Evolutionary conservation across 306 rosid genomes (phyloP).

Genomic region (Cucurbita maxima): DNA sequence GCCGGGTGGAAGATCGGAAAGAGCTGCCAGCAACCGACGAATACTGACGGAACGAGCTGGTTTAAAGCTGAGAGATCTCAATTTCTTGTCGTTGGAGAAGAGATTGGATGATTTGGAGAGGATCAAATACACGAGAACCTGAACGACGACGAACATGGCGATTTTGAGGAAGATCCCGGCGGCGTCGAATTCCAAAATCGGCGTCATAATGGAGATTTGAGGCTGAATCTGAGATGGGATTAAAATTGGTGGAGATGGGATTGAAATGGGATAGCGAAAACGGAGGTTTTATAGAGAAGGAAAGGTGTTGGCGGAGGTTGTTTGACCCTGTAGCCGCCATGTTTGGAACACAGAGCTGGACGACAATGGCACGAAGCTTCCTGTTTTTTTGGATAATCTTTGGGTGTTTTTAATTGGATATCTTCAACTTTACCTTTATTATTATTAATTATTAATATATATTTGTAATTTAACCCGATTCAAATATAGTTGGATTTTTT

Average conservation of each 20-base stretch:
- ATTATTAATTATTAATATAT: no score
- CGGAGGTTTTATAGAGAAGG: neutral
- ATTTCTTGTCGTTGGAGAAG: slow-evolving; percentile 32
- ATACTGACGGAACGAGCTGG: slow-evolving; percentile 52
- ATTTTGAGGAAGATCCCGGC: slow-evolving; percentile 46
- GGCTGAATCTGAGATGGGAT: neutral
- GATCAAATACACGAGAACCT: slow-evolving; percentile 62
- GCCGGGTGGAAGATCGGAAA: slow-evolving; percentile 56
- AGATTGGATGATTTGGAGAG: slow-evolving; percentile 64
- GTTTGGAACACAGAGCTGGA: neutral
- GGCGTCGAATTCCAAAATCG: slow-evolving; percentile 25
- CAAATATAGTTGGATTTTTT: no score
- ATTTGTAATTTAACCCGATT: no score
- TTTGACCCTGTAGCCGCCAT: slow-evolving; percentile 5
- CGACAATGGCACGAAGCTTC: neutral
- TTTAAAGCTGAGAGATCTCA: slow-evolving; percentile 46
- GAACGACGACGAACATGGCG: slow-evolving; percentile 45
- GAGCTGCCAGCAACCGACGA: slow-evolving; percentile 47
- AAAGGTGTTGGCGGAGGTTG: neutral
- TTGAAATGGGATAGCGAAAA: neutral
- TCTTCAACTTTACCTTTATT: no score
- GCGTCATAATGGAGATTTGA: neutral
- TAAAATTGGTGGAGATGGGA: neutral
- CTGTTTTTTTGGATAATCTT: neutral
- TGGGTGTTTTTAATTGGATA: no score